These are phyloP conservation scores for Podila verticillata DNA, from an alignment of 192 early-diverging fungal genomes.

Conservation along the genomic window DNA sequence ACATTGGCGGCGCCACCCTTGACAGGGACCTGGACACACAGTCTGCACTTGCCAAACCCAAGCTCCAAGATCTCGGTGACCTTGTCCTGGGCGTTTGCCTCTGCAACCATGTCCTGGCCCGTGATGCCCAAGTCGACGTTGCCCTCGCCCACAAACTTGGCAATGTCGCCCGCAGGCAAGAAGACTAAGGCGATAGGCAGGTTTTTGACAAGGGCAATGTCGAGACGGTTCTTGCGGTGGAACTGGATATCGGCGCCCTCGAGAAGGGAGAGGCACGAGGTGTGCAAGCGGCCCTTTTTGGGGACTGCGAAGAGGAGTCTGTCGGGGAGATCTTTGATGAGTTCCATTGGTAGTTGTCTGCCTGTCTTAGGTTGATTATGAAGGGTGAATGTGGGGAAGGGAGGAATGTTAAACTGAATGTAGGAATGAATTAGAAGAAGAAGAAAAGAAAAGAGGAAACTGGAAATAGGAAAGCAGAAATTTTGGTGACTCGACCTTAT, in stretches of 20 bases:
- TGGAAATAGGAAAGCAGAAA: background rate
- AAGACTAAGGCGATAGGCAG: conserved; percentile 95
- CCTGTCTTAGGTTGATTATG: conserved; percentile 7
- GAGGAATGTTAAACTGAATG: background rate
- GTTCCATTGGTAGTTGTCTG: conserved; percentile 52
- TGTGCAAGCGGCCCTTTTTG: conserved; percentile 97
- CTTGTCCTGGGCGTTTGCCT: conserved; percentile 78
- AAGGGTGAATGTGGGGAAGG: background rate
- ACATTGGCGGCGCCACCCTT: conserved; percentile 56
- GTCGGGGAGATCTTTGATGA: conserved; percentile 68
- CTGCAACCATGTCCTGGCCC: conserved; percentile 94
- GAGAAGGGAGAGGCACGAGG: conserved; percentile 85
- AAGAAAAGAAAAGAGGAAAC: background rate
- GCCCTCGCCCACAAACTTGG: conserved; percentile 94
- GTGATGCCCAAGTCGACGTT: conserved; percentile 98
- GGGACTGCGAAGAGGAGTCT: conserved; percentile 95
- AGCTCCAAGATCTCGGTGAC: conserved; percentile 74
- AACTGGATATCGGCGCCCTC: conserved; percentile 95
- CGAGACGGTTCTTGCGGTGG: conserved; percentile 92
- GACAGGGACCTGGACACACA: conserved; percentile 92
- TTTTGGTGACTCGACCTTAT: conserved; percentile 1
- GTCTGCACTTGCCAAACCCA: conserved; percentile 94
- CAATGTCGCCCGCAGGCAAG: conserved; percentile 94
- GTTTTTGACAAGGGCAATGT: conserved; percentile 96
- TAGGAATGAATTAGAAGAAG: background rate